Base-by-base conservation (phyloP, 2,329 filamentous ascomycete genomes). In the Xylariaceae sp. region DNA sequence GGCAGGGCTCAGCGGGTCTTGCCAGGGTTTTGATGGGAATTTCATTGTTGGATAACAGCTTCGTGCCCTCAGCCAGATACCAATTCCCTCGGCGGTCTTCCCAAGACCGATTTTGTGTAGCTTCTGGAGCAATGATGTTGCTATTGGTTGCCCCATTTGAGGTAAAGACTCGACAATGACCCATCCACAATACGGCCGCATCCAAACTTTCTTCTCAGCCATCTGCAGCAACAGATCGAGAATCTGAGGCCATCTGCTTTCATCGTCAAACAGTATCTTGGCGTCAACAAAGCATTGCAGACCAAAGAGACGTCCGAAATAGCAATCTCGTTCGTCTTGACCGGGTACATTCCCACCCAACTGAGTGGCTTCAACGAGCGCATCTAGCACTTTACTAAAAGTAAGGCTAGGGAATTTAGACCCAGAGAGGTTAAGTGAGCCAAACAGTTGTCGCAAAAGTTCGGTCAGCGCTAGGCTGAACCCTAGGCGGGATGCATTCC, bases 401-500 rank as follows among this genome's bases (percentile, higher is more conserved):
- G 73, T 75, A 43, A 83, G 59, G 8, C 68, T 72, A 3, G 68
- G 50, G 54, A 82, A 84, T 53, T 71, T 76, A 6, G 69, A 62
- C 22, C 66, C 58, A 8, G 67, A 65, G 14, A 76, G 61, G 6
- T 69, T 59, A 33, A 72, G 67, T 12, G 70, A 56, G 2, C 79
- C 79, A 58, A 86, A 86, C 5, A 91, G 68, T 59, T 92, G 81
- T 4, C 79, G 75, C 36, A 95, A 64, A 7, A 94, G 71, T 66
- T 96, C 91, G 0, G 90, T 86, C 55, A 97, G 71, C 0, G 92
- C 92, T 44, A 96, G 76, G 43, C 89, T 95, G 64, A 95, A 96
- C 3, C 93, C 93, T 40, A 93, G 71, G 21, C 93, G 79, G 16
- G 92, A 89, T 11, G 88, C 88, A 69, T 95, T 95, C 46, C 89